Evolutionary conservation across 140 eudicot species (phyloP).

Genomic region (Anethum foeniculum): DNA sequence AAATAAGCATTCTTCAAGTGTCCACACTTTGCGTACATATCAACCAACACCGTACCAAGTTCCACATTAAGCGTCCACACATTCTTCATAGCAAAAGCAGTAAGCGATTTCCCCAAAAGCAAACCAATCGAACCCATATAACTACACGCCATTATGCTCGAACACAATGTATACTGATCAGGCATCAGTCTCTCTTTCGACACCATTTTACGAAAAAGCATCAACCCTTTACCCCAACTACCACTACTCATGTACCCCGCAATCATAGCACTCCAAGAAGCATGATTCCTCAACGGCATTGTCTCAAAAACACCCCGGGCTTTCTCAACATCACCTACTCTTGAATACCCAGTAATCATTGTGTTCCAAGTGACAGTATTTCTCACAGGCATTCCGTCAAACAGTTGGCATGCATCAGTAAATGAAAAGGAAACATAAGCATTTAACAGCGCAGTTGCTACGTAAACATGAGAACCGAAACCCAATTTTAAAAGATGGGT

Average conservation of each 20-base stretch:
- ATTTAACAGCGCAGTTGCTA: conserved; percentile 41
- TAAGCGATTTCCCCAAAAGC: conserved; percentile 44
- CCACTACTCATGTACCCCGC: conserved; percentile 27
- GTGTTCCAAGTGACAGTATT: conserved; percentile 53
- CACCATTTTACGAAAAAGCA: conserved; percentile 34
- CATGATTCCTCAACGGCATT: conserved; percentile 37
- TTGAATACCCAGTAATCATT: conserved; percentile 43
- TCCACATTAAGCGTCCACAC: conserved; percentile 34
- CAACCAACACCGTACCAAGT: conserved; percentile 38
- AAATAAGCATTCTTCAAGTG: not conserved
- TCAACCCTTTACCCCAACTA: conserved; percentile 20
- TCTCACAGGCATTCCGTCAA: conserved; percentile 60
- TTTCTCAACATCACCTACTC: conserved; percentile 23
- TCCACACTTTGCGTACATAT: conserved; percentile 14
- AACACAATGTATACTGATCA: conserved; percentile 31
- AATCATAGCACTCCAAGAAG: conserved; percentile 60
- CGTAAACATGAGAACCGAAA: conserved; percentile 34
- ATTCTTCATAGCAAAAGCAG: conserved; percentile 36
- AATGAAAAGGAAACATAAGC: conserved; percentile 24
- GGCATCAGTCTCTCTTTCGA: conserved; percentile 32
- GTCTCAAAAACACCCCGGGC: conserved; percentile 41
- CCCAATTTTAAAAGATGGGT: conserved; percentile 49
- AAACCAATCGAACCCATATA: conserved; percentile 43
- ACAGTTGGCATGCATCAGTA: conserved; percentile 37
- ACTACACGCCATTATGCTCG: conserved; percentile 34